phyloP scores from a whole-genome alignment of 73 alveolate species.

The Loxodes magnus region DNA sequence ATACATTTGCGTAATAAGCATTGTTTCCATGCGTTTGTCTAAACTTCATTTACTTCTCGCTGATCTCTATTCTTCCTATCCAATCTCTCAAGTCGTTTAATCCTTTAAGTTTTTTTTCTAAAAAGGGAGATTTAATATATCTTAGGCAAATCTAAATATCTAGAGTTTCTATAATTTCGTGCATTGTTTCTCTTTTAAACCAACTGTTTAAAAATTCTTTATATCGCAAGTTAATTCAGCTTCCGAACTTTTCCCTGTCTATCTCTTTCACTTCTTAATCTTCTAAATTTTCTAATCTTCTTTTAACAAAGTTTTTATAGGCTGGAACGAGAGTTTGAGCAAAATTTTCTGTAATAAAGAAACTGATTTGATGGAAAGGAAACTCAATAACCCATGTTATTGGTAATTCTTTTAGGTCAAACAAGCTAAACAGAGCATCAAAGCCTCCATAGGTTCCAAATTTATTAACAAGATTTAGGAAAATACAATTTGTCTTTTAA shows the following conservation, averaged over 20 bases:
- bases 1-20: too few relatives aligned
- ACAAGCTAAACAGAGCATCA: conserved; percentile 19
- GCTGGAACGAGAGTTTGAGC: not conserved
- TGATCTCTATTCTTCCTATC: too few relatives aligned
- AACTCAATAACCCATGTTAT: conserved; percentile 3
- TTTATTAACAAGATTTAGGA: not conserved
- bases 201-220: too few relatives aligned
- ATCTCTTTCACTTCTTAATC: conserved; percentile 41
- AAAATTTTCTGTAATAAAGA: not conserved
- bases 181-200: too few relatives aligned
- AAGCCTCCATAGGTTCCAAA: conserved; percentile 17
- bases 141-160: conserved; percentile 33
- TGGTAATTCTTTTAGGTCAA: conserved; percentile 9
- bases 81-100: conserved; percentile 50
- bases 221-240: too few relatives aligned
- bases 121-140: conserved; percentile 41
- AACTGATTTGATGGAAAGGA: not conserved
- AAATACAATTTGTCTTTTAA: not conserved
- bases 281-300: conserved; percentile 27
- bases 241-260: too few relatives aligned
- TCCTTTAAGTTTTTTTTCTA: conserved; percentile 58
- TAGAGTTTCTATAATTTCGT: conserved; percentile 11
- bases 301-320: conserved; percentile 13
- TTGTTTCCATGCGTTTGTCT: too few relatives aligned
- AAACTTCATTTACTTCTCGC: too few relatives aligned